Evolutionary conservation across 2,329 filamentous ascomycete genomes (phyloP).

Genomic region (Xylaria sp.): DNA sequence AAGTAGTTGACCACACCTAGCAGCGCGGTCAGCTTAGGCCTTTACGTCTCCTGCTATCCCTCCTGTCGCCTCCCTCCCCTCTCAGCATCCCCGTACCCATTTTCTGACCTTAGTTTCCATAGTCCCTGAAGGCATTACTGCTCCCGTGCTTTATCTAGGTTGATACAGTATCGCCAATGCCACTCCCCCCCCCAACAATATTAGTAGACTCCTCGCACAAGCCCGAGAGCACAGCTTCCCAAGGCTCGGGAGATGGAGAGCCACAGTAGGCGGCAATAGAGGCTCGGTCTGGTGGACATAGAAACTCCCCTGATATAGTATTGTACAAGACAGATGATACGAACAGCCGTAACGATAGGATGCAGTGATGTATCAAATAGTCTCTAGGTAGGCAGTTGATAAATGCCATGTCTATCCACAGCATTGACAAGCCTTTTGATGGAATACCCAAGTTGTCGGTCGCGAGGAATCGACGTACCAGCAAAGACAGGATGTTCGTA

Average conservation of each 20-base stretch:
- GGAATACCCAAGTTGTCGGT: background rate
- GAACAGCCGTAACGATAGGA: background rate
- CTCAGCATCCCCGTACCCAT: no score
- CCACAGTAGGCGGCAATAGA: background rate
- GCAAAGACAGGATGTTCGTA: conserved; percentile 21
- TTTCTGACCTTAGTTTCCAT: no score
- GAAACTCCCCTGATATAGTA: background rate
- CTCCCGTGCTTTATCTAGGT: no score
- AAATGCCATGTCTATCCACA: background rate
- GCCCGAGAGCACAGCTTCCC: background rate
- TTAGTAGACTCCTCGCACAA: no score
- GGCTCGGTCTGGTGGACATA: background rate
- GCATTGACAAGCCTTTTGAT: background rate
- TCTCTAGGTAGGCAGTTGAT: background rate
- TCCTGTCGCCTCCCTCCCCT: no score
- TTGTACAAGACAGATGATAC: background rate
- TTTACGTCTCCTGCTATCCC: no score
- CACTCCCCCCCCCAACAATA: no score
- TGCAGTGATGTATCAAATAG: background rate
- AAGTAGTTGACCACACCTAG: no score
- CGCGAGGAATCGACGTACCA: background rate
- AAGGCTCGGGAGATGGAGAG: background rate
- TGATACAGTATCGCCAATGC: no score
- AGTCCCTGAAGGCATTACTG: no score
- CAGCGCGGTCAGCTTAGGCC: no score